Base-by-base conservation (phyloP, 495 filamentous ascomycete genomes). In the Daldinia bambusicola region DNA sequence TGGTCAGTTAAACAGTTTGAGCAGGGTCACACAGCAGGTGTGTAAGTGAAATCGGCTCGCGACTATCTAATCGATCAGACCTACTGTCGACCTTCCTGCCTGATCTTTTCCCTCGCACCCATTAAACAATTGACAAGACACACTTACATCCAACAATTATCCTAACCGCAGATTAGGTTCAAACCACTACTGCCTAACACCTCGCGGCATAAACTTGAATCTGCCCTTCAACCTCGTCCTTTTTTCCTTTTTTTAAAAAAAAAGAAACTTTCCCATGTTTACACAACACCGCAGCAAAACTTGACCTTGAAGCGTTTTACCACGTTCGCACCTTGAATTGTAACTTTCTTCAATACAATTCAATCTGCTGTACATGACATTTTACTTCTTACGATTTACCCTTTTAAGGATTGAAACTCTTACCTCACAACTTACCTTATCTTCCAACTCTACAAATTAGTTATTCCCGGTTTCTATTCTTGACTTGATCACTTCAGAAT, bases 41-140 rank as follows among this genome's bases (percentile, higher is more conserved):
- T 55, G 55, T 63, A 63, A 69, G 43, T 69, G 66, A 63, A 69
- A 69, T 69, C 60, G 52, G 55, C 55, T 58, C 56, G 63, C 56
- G 38, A 60, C 56, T 60, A 16, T 43, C 38, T 30, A 60, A 60
- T 41, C 38, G 37, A 41, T 30, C 52, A 13, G 43, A 13, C 45
- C 43, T 18, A 12, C 12, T 52, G 13, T 31, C 31, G 30, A 36
- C 30, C 31, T 30, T 22, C 52, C 38, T 26, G 3, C 26, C 26
- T 56, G 18, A 20, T 30, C 63, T 41, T 56, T 41, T 55, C 6
- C 51, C 26, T 57, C 31, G 41, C 62, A 65, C 40, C 31, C 22
- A 36, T 57, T 57, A 30, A 38, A 36, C 26, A 50, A 30, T 57
- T 50, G 14, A 43, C 64, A 30, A 51, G 55, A 52, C 32, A 18